A percentile compares a stretch with the other conserved stretches of the same genome.
Conservation (phyloP, 805 yeast species). For the Candida sakaeoensis region DNA sequence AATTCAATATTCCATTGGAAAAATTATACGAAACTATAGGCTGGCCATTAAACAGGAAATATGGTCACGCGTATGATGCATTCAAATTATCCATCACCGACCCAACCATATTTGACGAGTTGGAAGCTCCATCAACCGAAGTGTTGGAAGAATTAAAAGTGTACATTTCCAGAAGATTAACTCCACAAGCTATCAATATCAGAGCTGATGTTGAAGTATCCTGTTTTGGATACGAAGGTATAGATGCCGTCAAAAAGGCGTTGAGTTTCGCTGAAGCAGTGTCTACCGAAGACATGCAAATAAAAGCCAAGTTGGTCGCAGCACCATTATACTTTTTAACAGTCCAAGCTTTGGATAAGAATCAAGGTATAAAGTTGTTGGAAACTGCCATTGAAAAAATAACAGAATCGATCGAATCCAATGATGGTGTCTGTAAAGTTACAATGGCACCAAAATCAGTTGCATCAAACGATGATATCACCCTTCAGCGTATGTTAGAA, state of each 20-base stretch:
- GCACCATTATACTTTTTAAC: constrained; percentile 95
- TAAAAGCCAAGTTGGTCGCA: constrained; percentile 92
- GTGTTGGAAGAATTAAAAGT: constrained; percentile 79
- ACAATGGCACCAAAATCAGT: constrained; percentile 99
- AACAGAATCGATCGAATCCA: constrained; percentile 59
- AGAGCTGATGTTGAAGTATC: constrained; percentile 99
- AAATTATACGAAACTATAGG: constrained; percentile 83
- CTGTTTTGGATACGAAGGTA: constrained; percentile 95
- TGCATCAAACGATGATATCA: constrained; percentile 97
- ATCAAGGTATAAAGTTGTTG: constrained; percentile 76
- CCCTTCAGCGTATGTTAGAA: constrained; percentile 92
- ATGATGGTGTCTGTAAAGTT: constrained; percentile 85
- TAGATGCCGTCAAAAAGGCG: constrained; percentile 92
- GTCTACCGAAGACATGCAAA: constrained; percentile 79
- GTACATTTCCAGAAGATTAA: constrained; percentile 88
- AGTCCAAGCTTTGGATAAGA: constrained; percentile 88
- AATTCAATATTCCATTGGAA: constrained; percentile 84
- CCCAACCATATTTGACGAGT: constrained; percentile 77
- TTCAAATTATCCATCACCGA: constrained; percentile 95
- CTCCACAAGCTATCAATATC: constrained; percentile 96
- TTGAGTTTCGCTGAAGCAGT: constrained; percentile 80
- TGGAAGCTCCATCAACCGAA: constrained; percentile 67
- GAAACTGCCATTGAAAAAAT: constrained; percentile 78
- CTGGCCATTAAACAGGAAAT: constrained; percentile 95
- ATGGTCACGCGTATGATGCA: constrained; percentile 96